Conservation (phyloP, 2,329 filamentous ascomycete genomes). For the Penicillium decumbens region DNA sequence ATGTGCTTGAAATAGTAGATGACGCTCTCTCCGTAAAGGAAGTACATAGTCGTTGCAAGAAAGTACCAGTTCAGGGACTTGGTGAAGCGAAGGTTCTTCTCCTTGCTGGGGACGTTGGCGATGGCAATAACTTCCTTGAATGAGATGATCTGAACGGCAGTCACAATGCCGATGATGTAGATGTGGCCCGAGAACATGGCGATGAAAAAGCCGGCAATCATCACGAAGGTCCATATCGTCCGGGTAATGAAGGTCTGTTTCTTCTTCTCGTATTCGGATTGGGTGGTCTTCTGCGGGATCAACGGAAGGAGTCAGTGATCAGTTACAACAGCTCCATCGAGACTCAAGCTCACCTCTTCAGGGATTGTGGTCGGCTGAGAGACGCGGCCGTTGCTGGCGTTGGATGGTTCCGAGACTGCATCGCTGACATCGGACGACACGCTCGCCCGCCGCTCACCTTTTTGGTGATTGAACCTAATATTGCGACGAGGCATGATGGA, state of each 20-base stretch:
- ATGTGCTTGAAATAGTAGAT: conserved; percentile 99
- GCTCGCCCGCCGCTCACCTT: conserved; percentile 49
- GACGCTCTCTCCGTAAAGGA: conserved; percentile 95
- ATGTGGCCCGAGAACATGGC: conserved; percentile 94
- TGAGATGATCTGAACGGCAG: conserved; percentile 88
- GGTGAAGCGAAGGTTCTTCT: conserved; percentile 84
- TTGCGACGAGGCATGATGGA: conserved; percentile 52
- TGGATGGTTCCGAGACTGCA: conserved; percentile 47
- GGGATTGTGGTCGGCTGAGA: conserved; percentile 32
- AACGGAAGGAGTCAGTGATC: conserved; percentile 4
- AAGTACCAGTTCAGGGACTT: conserved; percentile 99
- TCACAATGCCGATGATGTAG: conserved; percentile 91
- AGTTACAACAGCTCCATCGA: neutral
- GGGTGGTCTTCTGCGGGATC: conserved; percentile 32
- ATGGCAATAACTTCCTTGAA: conserved; percentile 99
- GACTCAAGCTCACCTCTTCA: conserved; percentile 30
- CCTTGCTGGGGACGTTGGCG: conserved; percentile 85
- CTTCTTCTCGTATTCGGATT: conserved; percentile 91
- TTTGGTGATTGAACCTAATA: conserved; percentile 57
- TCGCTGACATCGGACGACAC: conserved; percentile 54
- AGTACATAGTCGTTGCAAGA: conserved; percentile 98
- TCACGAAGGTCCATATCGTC: conserved; percentile 96
- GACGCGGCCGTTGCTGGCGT: conserved; percentile 45
- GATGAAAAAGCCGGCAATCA: conserved; percentile 90
- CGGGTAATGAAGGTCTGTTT: conserved; percentile 96